phyloP scores from a whole-genome alignment of 2,329 filamentous ascomycete genomes.

The Alternaria metachromatica region DNA sequence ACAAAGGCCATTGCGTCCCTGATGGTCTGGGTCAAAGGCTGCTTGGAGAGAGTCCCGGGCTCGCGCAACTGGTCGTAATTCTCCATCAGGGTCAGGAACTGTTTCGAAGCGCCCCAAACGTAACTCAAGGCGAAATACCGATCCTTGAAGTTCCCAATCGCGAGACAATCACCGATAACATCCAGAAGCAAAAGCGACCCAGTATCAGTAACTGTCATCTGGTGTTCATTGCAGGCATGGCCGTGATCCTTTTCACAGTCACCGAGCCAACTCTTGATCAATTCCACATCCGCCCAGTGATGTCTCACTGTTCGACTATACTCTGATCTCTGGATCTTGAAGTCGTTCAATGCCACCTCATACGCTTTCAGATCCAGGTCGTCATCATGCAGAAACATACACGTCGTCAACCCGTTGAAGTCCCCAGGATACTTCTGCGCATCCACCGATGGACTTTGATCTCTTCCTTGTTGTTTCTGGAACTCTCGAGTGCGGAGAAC shows the following conservation, averaged over 20 bases:
- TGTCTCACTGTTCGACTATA: not conserved
- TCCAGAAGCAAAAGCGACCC: slow-evolving; percentile 1
- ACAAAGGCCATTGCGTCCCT: slow-evolving; percentile 5
- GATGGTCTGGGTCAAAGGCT: slow-evolving; percentile 6
- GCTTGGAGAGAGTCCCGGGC: not conserved
- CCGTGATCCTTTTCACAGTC: slow-evolving; percentile 2
- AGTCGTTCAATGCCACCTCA: not conserved
- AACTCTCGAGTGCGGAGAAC: not conserved
- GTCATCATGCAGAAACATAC: slow-evolving; percentile 5
- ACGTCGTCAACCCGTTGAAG: not conserved
- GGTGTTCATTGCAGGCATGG: not conserved
- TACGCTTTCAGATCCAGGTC: not conserved
- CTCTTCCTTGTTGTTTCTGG: not conserved
- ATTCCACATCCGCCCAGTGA: not conserved
- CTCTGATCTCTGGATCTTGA: not conserved
- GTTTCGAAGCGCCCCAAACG: slow-evolving; percentile 10
- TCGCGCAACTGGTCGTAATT: not conserved
- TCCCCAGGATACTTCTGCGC: not conserved
- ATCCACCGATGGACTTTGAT: not conserved
- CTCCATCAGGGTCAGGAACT: slow-evolving; percentile 1
- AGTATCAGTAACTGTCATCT: not conserved
- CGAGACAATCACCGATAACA: not conserved
- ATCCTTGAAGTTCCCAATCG: not conserved
- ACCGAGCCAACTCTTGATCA: slow-evolving; percentile 2
- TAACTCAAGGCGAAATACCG: slow-evolving; percentile 10